Percentiles rank a stretch among this genome's conserved stretches.
These are phyloP conservation scores for Mayamaea pseudoterrestris DNA, from an alignment of 108 stramenopile genomes.

Conservation along the genomic window DNA sequence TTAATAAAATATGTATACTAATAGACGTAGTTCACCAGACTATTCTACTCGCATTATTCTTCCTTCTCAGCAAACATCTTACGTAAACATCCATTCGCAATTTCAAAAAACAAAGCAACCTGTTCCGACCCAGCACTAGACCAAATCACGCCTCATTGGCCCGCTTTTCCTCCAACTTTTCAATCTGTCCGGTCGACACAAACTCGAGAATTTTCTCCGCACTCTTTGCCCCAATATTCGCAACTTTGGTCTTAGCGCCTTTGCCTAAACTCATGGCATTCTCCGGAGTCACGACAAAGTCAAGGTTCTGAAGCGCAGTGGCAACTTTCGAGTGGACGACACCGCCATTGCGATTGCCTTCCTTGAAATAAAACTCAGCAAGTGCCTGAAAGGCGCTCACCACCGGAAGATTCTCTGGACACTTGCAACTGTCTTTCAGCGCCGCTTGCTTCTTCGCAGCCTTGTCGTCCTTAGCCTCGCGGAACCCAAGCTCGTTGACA, in stretches of 20 bases:
- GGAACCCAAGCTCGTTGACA: slow-evolving; percentile 55
- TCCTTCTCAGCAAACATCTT: no score
- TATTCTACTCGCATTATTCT: no score
- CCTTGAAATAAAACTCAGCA: slow-evolving; percentile 35
- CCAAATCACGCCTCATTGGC: slow-evolving; percentile 9
- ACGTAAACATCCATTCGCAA: no score
- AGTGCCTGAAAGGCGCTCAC: slow-evolving; percentile 43
- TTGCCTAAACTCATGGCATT: slow-evolving; percentile 61
- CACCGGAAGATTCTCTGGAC: slow-evolving; percentile 43
- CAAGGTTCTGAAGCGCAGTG: slow-evolving; percentile 32
- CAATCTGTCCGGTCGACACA: slow-evolving; percentile 46
- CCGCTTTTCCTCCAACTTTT: slow-evolving; percentile 68
- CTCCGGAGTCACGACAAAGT: slow-evolving; percentile 50
- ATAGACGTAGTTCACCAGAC: no score
- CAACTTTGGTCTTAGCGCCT: slow-evolving; percentile 68
- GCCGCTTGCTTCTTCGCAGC: slow-evolving; percentile 33
- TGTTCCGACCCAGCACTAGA: no score
- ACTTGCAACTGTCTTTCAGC: slow-evolving; percentile 18
- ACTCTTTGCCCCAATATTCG: slow-evolving; percentile 47
- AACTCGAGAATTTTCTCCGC: slow-evolving; percentile 71
- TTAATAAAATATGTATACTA: no score
- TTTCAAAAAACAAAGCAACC: no score
- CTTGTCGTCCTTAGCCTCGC: no score
- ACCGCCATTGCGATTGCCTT: slow-evolving; percentile 30
- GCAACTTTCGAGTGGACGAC: slow-evolving; percentile 26